Evolutionary conservation across 1,284 basidiomycete species (phyloP).

Genomic region (Spongiforma sp.): DNA sequence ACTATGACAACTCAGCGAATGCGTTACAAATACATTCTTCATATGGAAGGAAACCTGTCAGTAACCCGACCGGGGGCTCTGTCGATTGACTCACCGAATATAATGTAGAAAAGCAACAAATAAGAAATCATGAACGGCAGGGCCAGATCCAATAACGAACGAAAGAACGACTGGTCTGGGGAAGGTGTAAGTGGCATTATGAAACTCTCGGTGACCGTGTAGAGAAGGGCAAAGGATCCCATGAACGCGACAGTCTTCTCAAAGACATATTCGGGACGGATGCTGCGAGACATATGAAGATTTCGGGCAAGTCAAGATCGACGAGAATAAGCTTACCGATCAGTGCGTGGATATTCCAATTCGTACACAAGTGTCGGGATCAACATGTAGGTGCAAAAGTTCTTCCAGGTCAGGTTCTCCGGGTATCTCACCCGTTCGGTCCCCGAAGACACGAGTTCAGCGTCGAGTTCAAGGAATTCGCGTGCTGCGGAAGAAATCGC

Average conservation of each 20-base stretch:
- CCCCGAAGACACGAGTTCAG: slow-evolving; percentile 79
- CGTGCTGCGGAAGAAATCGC: slow-evolving; percentile 74
- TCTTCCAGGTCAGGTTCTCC: slow-evolving; percentile 81
- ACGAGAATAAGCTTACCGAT: slow-evolving; percentile 54
- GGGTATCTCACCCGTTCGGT: slow-evolving; percentile 79
- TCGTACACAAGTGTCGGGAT: slow-evolving; percentile 97
- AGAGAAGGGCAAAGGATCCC: slow-evolving; percentile 93
- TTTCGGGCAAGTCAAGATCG: neutral
- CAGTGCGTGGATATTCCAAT: slow-evolving; percentile 93
- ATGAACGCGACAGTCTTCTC: slow-evolving; percentile 97
- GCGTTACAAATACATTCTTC: slow-evolving; percentile 94
- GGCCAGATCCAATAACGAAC: slow-evolving; percentile 84
- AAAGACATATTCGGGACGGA: slow-evolving; percentile 90
- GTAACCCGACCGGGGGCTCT: neutral
- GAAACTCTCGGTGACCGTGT: slow-evolving; percentile 92
- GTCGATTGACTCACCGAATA: slow-evolving; percentile 63
- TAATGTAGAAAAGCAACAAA: slow-evolving; percentile 82
- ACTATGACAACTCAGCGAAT: slow-evolving; percentile 91
- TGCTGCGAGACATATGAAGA: slow-evolving; percentile 47
- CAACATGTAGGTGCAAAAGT: slow-evolving; percentile 90
- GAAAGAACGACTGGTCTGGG: slow-evolving; percentile 75
- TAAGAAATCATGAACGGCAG: slow-evolving; percentile 93
- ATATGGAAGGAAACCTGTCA: slow-evolving; percentile 4
- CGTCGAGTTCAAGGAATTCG: slow-evolving; percentile 79
- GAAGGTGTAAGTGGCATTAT: slow-evolving; percentile 85